Evolutionary conservation across 2,329 filamentous ascomycete genomes (phyloP), one percentile per base, ranked within the genome.

Genomic region (Onygenales sp.): DNA sequence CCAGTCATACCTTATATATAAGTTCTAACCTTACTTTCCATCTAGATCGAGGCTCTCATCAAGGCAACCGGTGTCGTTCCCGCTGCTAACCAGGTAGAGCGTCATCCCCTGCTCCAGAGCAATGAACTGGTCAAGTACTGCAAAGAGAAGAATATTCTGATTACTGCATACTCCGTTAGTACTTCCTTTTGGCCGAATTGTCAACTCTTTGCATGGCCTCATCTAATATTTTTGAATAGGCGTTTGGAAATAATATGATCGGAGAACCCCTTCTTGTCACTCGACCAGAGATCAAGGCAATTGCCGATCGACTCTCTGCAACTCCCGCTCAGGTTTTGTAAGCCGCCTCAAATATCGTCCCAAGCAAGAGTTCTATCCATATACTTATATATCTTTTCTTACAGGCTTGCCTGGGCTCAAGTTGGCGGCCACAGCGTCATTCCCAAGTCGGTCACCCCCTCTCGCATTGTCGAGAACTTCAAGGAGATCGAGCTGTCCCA

Each of bases 81-180:
- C 1, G 80, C 80, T 2, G 77, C 79, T 59, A 86, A 87, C 68
- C 84, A 87, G 69, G 81, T 87, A 57, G 84, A 87, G 65, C 81
- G 81, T 50, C 83, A 87, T 65, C 82, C 84, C 2, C 85, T 84
- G 61, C 74, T 87, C 9, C 84, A 85, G 64, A 84, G 81, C 63
- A 70, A 70, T 2, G 72, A 78, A 14, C 69, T 87, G 32, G 66
- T 84, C 6, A 70, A 76, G 11, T 82, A 77, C 67, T 82, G 77
- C 69, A 68, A 77, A 51, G 65, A 74, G 58, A 78, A 84, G 65
- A 73, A 73, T 56, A 85, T 86, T 57, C 71, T 80, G 55, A 66
- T 85, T 46, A 78, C 81, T 61, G 82, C 82, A 4, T 86, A 86
- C 68, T 84, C 80, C 42, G 83, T 69, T 62, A 46, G 65, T 51